A percentile compares a stretch with the other conserved stretches of the same genome.
Evolutionary conservation across 176 grass and related monocot species (phyloP).

Genomic region (Eleusine coracana): DNA sequence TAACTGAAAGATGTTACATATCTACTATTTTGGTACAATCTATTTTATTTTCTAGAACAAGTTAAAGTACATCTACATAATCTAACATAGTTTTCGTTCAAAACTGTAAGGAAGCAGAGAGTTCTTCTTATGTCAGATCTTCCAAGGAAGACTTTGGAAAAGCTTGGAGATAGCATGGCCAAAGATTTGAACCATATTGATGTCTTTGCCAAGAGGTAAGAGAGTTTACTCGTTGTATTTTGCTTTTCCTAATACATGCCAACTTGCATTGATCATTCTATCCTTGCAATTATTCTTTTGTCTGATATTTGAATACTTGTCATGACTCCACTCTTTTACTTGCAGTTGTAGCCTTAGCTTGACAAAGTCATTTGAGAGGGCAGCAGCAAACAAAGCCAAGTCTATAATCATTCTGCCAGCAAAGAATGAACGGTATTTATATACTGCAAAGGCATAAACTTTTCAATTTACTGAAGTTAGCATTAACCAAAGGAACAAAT

Average conservation of each 20-base stretch:
- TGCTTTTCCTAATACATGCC: conserved; percentile 37
- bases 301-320: conserved; percentile 27
- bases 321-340: conserved; percentile 30
- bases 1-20: conserved; percentile 49
- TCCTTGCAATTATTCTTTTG: conserved; percentile 6
- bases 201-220: conserved; percentile 92
- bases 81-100: conserved; percentile 38
- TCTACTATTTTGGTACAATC: conserved; percentile 37
- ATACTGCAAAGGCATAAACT: conserved; percentile 23
- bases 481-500: not conserved
- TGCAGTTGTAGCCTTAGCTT: conserved; percentile 87
- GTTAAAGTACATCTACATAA: conserved; percentile 21
- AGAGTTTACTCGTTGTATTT: conserved; percentile 31
- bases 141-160: conserved; percentile 95
- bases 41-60: conserved; percentile 13
- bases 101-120: conserved; percentile 93
- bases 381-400: conserved; percentile 89
- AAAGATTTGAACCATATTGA: conserved; percentile 93
- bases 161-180: conserved; percentile 72
- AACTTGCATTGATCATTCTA: conserved; percentile 26
- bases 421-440: conserved; percentile 76
- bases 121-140: conserved; percentile 92
- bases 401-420: conserved; percentile 82
- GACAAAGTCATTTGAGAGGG: conserved; percentile 97
- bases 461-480: conserved; percentile 21